Evolutionary conservation across 1,139 yeast genomes (phyloP), one percentile per base, ranked within the genome.

Genomic region (Meyerozyma athensensis): DNA sequence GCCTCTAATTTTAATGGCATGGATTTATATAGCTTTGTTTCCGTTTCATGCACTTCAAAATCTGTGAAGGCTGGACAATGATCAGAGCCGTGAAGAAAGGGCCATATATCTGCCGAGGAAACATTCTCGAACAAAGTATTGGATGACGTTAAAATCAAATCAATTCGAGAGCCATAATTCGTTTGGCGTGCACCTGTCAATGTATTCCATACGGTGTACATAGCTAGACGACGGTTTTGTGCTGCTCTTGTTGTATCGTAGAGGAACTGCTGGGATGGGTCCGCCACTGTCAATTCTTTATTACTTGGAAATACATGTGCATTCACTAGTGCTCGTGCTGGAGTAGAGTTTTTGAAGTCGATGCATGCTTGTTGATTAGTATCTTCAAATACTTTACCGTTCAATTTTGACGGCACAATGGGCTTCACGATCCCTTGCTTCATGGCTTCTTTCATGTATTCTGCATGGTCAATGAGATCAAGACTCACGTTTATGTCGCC

Each of bases 161-260:
- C 98, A 23, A 92, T 83, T 36, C 98, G 68, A 2, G 96, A 83
- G 0, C 98, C 97, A 57, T 72, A 84, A 54, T 92, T 92, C 2
- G 81, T 68, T 2, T 90, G 89, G 24, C 98, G 63, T n/a, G 86
- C 75, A 44, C 83, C 83, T 33, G 77, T 75, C 47, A 81, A 59
- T 2, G 92, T 83, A 54, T 89, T 90, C 98, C 98, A 92, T 36
- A 92, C 95, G 0, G 97, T 90, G 52, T 85, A 92, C 77, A 89
- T 69, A 19, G 75, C 78, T 54, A 74, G 57, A 38, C 80, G 63
- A 19, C 79, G 61, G 1, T 83, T 81, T 44, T 81, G 82, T 3
- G 56, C 44, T 21, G 59, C 54, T 36, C 98, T 65, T 0, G 86
- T 77, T 0, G 87, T 68, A 53, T 92, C 98, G 37, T 68, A 59